A percentile compares a stretch with the other conserved stretches of the same genome.
Evolutionary conservation across 1,284 basidiomycete species (phyloP).

Genomic region (Apiotrichum veenhuisii): DNA sequence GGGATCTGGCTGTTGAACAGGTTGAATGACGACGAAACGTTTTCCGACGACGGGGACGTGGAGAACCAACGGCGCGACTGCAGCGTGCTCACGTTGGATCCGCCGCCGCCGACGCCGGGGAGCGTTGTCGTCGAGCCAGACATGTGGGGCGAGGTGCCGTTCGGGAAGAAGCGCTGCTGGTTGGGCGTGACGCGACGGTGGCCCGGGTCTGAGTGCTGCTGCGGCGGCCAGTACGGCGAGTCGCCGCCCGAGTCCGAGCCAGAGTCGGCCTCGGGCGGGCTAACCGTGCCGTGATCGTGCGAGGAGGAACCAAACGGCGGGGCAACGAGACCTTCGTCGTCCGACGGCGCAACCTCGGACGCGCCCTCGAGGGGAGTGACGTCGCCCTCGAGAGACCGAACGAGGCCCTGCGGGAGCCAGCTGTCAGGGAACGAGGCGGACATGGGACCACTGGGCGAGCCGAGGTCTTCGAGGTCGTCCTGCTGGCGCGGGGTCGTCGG

Average conservation of each 20-base stretch:
- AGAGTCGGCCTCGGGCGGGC: conserved; percentile 17
- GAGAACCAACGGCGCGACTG: conserved; percentile 42
- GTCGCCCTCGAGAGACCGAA: conserved; percentile 48
- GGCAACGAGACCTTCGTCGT: neutral
- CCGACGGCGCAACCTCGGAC: conserved; percentile 10
- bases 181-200: conserved; percentile 6
- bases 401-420: conserved; percentile 47
- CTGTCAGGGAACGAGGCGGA: conserved; percentile 48
- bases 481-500: conserved; percentile 1
- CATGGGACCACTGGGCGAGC: conserved; percentile 46
- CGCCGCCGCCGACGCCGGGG: neutral
- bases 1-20: conserved; percentile 13
- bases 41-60: conserved; percentile 30
- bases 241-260: conserved; percentile 29
- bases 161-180: conserved; percentile 8
- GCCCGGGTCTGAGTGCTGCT: conserved; percentile 2
- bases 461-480: conserved; percentile 29
- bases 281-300: neutral
- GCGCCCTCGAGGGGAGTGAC: conserved; percentile 36
- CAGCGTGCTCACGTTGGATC: conserved; percentile 15
- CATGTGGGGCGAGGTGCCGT: conserved; percentile 2
- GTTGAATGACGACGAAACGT: conserved; percentile 28
- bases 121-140: conserved; percentile 9
- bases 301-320: neutral
- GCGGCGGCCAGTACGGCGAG: conserved; percentile 14